Evolutionary conservation across 2,329 filamentous ascomycete genomes (phyloP), one percentile per base, ranked within the genome.

Genomic region (Daldinia eschscholtzii): DNA sequence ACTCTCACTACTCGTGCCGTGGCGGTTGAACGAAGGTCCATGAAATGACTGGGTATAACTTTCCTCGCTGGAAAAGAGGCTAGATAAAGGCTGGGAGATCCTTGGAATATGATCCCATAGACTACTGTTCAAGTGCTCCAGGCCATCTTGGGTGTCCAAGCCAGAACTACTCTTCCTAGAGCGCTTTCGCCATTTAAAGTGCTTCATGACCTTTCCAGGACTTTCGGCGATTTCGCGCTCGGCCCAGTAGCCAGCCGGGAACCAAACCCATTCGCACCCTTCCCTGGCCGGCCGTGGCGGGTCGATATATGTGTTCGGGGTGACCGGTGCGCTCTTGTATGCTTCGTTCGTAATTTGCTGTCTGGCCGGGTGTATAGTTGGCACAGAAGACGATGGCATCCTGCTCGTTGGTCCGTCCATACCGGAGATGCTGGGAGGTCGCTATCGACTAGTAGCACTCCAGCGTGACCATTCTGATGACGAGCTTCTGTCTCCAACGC

Each of bases 191-290:
- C 81, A 84, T 73, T 77, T 83, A 78, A 80, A 83, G 41, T 80
- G 76, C 50, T 78, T 78, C 50, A 74, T 78, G 28, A 74, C 75
- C 57, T 73, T 80, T 57, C 76, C 73, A 0, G 77, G 73, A 3
- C 67, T 55, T 58, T 75, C 70, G 23, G 67, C 63, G n/a, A 78
- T 70, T 68, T 83, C 80, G n/a, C 87, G 81, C 76, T 89, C 87
- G n/a, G 87, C 87, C 87, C 87, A 89, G 75, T 88, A 89, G 5
- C 87, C 87, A 58, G 84, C 85, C 0, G 87, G 87, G 74, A 87
- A 89, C 87, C 87, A 89, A 26, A 89, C 87, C 87, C 86, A 89
- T 79, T 89, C 87, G 73, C 79, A 82, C 44, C 87, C 87, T 50
- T 84, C 81, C 56, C 79, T 84, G 60, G 87, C 79, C n/a, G 85